Percentiles rank a stretch among this genome's conserved stretches.
phyloP scores from a whole-genome alignment of 2,329 filamentous ascomycete species.

The Colletotrichum tropicale region DNA sequence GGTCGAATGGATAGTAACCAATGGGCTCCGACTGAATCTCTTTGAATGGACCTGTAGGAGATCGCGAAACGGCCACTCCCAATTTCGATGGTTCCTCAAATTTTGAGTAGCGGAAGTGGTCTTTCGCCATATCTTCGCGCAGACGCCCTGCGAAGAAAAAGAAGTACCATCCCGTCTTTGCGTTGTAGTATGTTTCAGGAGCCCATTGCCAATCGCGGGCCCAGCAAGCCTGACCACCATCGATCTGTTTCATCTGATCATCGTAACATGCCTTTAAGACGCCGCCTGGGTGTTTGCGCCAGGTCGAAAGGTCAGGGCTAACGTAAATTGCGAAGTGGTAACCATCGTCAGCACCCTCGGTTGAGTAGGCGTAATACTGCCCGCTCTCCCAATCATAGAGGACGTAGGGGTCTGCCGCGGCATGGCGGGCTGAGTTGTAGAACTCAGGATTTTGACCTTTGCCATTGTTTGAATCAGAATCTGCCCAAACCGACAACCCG shows the following conservation, averaged over 20 bases:
- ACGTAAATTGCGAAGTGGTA: constrained; percentile 38
- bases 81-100: constrained; percentile 41
- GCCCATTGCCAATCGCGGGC: constrained; percentile 40
- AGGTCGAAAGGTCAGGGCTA: constrained; percentile 39
- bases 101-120: constrained; percentile 35
- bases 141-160: constrained; percentile 39
- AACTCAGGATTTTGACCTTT: constrained; percentile 28
- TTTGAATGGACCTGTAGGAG: constrained; percentile 34
- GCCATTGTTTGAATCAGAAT: not conserved
- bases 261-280: constrained; percentile 36
- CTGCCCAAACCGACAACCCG: not conserved
- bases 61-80: constrained; percentile 37
- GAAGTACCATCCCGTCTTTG: constrained; percentile 39
- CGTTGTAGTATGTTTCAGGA: constrained; percentile 38
- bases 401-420: constrained; percentile 35
- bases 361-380: constrained; percentile 39
- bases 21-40: constrained; percentile 36
- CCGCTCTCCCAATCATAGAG: constrained; percentile 32
- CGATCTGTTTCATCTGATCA: constrained; percentile 28
- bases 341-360: constrained; percentile 35
- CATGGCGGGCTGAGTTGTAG: constrained; percentile 35
- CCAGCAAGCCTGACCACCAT: constrained; percentile 38
- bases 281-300: constrained; percentile 35
- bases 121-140: constrained; percentile 32
- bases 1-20: constrained; percentile 39